A percentile compares a stretch with the other conserved stretches of the same genome.
Evolutionary conservation across 352 stramenopile species (phyloP).

Genomic region (Pythium apleroticum): DNA sequence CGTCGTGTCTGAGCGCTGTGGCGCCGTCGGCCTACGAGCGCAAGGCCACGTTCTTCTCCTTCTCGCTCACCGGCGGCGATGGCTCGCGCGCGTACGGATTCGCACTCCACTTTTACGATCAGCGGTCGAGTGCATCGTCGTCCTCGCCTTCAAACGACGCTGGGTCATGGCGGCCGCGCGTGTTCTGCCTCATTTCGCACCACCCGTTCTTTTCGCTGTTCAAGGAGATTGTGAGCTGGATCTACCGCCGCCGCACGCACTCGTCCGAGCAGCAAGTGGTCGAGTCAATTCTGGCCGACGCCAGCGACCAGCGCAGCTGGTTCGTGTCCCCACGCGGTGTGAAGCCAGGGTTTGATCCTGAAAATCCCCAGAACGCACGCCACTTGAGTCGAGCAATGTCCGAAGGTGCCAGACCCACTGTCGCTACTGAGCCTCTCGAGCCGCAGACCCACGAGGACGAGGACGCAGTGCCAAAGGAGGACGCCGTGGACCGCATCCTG

Average conservation of each 20-base stretch:
- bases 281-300: slow-evolving; percentile 47
- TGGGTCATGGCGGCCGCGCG: slow-evolving; percentile 46
- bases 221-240: slow-evolving; percentile 74
- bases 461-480: background rate
- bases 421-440: background rate
- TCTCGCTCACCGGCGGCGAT: slow-evolving; percentile 75
- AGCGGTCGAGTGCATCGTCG: slow-evolving; percentile 9
- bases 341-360: slow-evolving; percentile 1
- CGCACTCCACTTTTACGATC: slow-evolving; percentile 60
- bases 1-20: slow-evolving; percentile 44
- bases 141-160: slow-evolving; percentile 5
- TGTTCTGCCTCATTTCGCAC: slow-evolving; percentile 78
- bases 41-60: slow-evolving; percentile 77
- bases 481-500: slow-evolving; percentile 27
- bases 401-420: slow-evolving; percentile 4
- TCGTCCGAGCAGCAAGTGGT: slow-evolving; percentile 34
- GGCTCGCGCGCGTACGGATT: slow-evolving; percentile 71
- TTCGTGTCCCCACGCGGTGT: slow-evolving; percentile 51
- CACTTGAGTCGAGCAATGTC: slow-evolving; percentile 9
- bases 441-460: background rate
- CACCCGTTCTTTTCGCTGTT: slow-evolving; percentile 84
- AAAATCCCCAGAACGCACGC: slow-evolving; percentile 7
- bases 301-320: slow-evolving; percentile 47
- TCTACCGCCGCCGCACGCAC: slow-evolving; percentile 45
- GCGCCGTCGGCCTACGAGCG: slow-evolving; percentile 53